Percentiles rank a stretch among this genome's conserved stretches.
phyloP scores from a whole-genome alignment of 192 early-diverging fungal species.

The Umbelopsis sp. region DNA sequence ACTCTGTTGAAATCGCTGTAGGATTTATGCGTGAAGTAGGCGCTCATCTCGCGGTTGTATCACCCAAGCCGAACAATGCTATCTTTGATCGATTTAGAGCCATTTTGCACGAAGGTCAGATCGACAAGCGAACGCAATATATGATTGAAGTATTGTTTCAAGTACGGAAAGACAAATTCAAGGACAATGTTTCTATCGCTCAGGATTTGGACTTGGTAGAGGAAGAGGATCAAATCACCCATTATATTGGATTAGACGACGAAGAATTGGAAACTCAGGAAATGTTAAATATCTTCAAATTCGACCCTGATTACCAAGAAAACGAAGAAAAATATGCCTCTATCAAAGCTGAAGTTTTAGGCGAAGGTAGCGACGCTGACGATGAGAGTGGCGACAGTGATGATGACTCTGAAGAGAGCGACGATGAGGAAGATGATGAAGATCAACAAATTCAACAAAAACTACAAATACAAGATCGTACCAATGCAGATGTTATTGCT shows the following conservation, averaged over 20 bases:
- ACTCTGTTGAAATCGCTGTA: slow-evolving; percentile 95
- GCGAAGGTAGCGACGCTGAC: slow-evolving; percentile 62
- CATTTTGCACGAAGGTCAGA: slow-evolving; percentile 90
- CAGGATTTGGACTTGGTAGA: slow-evolving; percentile 89
- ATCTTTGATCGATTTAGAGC: slow-evolving; percentile 92
- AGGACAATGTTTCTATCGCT: slow-evolving; percentile 78
- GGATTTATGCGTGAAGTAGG: slow-evolving; percentile 92
- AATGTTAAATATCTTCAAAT: slow-evolving; percentile 81
- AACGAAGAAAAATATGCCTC: slow-evolving; percentile 83
- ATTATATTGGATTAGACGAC: slow-evolving; percentile 81
- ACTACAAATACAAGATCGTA: slow-evolving; percentile 83
- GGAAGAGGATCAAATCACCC: slow-evolving; percentile 94
- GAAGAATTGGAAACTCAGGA: slow-evolving; percentile 82
- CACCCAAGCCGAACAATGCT: slow-evolving; percentile 73
- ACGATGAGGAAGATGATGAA: slow-evolving; percentile 54
- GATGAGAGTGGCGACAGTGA: slow-evolving; percentile 59
- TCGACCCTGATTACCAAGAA: slow-evolving; percentile 75
- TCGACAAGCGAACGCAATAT: slow-evolving; percentile 94
- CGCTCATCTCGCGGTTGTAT: slow-evolving; percentile 77
- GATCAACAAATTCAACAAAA: slow-evolving; percentile 43
- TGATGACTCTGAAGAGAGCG: slow-evolving; percentile 33
- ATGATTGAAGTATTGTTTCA: slow-evolving; percentile 99
- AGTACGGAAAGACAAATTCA: slow-evolving; percentile 91
- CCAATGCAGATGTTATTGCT: slow-evolving; percentile 86
- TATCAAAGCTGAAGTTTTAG: slow-evolving; percentile 87